phyloP scores from a whole-genome alignment of 331 rosid species.

The Arachis monticola region DNA sequence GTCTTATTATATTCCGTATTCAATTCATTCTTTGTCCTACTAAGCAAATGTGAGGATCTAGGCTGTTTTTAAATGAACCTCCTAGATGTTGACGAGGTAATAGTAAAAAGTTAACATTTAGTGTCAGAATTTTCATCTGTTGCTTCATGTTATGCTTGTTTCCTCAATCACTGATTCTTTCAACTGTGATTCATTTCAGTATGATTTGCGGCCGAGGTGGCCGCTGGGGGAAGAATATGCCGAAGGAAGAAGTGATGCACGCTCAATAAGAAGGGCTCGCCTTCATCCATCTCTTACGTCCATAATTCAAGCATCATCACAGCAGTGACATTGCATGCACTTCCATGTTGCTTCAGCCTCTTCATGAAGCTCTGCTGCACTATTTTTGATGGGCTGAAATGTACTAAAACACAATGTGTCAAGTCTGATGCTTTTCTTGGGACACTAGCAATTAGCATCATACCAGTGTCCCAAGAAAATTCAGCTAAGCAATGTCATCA shows the following conservation, averaged over 20 bases:
- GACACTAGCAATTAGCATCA: conserved; percentile 16
- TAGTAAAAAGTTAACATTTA: background rate
- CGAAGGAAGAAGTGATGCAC: conserved; percentile 84
- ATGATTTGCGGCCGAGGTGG: conserved; percentile 94
- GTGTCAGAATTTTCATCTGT: background rate
- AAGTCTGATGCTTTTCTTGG: background rate
- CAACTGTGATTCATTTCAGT: conserved; percentile 48
- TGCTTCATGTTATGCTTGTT: background rate
- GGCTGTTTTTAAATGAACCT: too few species aligned
- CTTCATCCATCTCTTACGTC: conserved; percentile 93
- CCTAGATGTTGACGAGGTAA: too few species aligned
- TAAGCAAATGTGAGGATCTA: too few species aligned
- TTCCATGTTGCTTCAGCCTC: conserved; percentile 18
- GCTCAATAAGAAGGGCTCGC: conserved; percentile 79
- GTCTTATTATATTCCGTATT: too few species aligned
- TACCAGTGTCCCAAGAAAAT: conserved; percentile 13
- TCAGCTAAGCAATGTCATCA: conserved; percentile 26
- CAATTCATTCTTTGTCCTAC: too few species aligned
- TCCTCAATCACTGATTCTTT: background rate
- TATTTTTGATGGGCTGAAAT: conserved; percentile 29
- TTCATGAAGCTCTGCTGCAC: background rate
- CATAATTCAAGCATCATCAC: conserved; percentile 71
- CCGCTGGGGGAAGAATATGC: conserved; percentile 89
- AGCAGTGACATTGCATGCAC: conserved; percentile 49
- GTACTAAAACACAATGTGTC: conserved; percentile 8